Evolutionary conservation across 75 land plant species (phyloP).

Genomic region (Selaginella tamariscina): DNA sequence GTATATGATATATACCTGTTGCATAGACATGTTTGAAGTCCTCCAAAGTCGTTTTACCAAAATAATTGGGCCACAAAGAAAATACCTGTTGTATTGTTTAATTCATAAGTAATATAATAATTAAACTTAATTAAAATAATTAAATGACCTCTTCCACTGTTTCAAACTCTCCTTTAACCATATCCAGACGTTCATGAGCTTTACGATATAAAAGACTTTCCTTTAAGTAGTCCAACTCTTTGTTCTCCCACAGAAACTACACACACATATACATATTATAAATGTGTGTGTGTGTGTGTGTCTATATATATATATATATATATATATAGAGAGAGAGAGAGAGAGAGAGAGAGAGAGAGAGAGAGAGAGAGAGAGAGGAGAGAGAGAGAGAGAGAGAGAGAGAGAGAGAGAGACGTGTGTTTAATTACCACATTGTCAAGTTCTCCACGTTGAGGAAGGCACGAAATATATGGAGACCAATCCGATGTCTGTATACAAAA

Average conservation of each 20-base stretch:
- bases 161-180: not conserved
- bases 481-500: not conserved
- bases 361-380: no score
- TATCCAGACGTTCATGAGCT: not conserved
- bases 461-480: not conserved
- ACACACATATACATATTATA: not conserved
- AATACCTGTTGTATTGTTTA: not conserved
- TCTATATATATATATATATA: no score
- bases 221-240: not conserved
- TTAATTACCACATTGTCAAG: not conserved
- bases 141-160: not conserved
- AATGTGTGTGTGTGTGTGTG: no score
- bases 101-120: no score
- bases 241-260: not conserved
- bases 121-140: not conserved
- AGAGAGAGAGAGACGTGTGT: not conserved
- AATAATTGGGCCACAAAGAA: not conserved
- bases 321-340: no score
- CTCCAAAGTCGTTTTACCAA: not conserved
- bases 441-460: not conserved
- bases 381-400: no score
- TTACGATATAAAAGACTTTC: not conserved
- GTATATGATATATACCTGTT: not conserved
- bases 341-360: no score
- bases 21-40: not conserved